phyloP scores from a whole-genome alignment of 2,329 filamentous ascomycete genomes.

The Exserohilum turcica region DNA sequence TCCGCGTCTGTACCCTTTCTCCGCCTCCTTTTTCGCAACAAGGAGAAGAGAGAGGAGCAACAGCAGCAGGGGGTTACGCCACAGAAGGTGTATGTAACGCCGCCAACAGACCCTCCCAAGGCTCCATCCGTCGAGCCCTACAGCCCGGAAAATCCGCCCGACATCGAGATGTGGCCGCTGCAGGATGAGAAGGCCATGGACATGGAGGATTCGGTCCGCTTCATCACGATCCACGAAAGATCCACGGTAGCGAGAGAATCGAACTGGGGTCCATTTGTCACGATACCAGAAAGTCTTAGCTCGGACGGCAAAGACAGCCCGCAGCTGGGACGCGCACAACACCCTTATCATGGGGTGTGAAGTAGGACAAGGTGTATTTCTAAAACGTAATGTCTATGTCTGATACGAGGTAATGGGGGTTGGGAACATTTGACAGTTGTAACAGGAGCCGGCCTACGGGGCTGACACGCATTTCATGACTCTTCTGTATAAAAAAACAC shows the following conservation, averaged over 20 bases:
- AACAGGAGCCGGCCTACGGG: conserved; percentile 34
- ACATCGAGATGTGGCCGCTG: conserved; percentile 29
- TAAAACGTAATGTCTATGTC: background rate
- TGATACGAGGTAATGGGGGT: background rate
- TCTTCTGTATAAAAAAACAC: background rate
- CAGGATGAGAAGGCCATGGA: conserved; percentile 13
- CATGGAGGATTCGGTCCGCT: background rate
- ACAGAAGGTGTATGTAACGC: conserved; percentile 17
- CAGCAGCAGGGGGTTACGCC: conserved; percentile 8
- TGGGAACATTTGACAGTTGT: background rate
- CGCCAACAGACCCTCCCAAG: conserved; percentile 15
- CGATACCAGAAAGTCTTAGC: conserved; percentile 39
- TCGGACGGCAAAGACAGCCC: conserved; percentile 29
- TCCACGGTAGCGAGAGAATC: conserved; percentile 20
- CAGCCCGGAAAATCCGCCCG: conserved; percentile 23
- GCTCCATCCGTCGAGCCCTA: background rate
- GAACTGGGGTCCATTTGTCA: conserved; percentile 43
- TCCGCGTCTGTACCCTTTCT: conserved; percentile 54
- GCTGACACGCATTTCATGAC: conserved; percentile 10
- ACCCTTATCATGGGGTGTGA: conserved; percentile 26
- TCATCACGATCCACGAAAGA: conserved; percentile 11
- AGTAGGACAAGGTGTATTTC: background rate
- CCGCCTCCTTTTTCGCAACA: conserved; percentile 47
- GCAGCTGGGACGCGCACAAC: conserved; percentile 18
- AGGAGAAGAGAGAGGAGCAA: conserved; percentile 22